These are phyloP conservation scores for Fragaria iinumae DNA, from an alignment of 306 rosid species.

Conservation along the genomic window DNA sequence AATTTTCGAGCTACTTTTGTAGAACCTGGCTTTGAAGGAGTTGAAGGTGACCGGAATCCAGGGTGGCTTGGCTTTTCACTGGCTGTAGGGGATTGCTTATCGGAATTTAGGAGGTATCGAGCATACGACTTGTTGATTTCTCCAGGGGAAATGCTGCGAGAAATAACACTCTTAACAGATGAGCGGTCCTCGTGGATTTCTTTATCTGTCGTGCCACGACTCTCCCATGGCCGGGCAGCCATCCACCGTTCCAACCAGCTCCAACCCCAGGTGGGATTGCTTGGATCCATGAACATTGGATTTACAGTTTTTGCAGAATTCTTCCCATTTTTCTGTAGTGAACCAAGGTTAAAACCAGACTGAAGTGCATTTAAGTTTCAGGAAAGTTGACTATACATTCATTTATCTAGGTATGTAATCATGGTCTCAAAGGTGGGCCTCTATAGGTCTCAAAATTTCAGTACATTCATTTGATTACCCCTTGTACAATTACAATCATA, in stretches of 20 bases:
- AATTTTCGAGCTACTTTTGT: constrained; percentile 36
- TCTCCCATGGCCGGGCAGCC: constrained; percentile 82
- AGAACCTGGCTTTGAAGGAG: constrained; percentile 67
- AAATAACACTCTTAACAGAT: constrained; percentile 54
- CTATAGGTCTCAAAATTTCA: background rate
- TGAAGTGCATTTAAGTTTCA: constrained; percentile 18
- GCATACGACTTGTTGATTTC: constrained; percentile 92
- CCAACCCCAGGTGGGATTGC: constrained; percentile 98
- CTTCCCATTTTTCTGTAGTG: constrained; percentile 75
- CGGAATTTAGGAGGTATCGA: constrained; percentile 81
- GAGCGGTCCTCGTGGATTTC: constrained; percentile 53
- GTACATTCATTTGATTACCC: background rate
- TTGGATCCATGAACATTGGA: constrained; percentile 96
- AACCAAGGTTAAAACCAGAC: constrained; percentile 22
- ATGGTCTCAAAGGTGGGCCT: background rate
- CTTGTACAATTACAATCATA: background rate
- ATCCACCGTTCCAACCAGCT: constrained; percentile 99
- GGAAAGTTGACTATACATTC: background rate
- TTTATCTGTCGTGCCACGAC: constrained; percentile 47
- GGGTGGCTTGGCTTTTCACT: constrained; percentile 59
- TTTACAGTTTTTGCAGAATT: constrained; percentile 60
- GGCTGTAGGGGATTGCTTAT: constrained; percentile 74
- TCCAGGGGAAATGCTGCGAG: constrained; percentile 51
- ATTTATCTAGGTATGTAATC: background rate
- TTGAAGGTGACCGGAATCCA: constrained; percentile 48